Conservation (phyloP, 331 rosid genomes). For the Ulmus americana region DNA sequence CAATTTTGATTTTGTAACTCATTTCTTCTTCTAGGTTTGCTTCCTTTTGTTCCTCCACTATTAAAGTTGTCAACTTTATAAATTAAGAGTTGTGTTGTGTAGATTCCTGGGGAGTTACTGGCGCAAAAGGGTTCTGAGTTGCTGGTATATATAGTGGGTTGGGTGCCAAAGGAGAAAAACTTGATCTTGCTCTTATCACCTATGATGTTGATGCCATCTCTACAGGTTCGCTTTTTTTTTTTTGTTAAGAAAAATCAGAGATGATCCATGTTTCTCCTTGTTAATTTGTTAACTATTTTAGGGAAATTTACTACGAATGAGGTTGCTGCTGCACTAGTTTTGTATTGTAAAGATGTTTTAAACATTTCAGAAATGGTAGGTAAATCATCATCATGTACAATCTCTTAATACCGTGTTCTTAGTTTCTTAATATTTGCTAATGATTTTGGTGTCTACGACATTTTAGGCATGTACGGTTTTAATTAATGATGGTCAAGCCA, state of each 20-base stretch:
- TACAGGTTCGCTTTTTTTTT: slow-evolving; percentile 49
- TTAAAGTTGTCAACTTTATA: neutral
- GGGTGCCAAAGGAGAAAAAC: slow-evolving; percentile 66
- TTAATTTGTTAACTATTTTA: slow-evolving; percentile 16
- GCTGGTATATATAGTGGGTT: slow-evolving; percentile 79
- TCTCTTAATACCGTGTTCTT: neutral
- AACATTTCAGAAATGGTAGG: slow-evolving; percentile 57
- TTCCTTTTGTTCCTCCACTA: neutral
- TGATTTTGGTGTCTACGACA: neutral
- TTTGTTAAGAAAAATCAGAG: neutral
- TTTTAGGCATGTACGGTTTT: slow-evolving; percentile 86
- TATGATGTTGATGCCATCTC: slow-evolving; percentile 87
- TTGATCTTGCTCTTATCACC: slow-evolving; percentile 87
- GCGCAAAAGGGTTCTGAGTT: slow-evolving; percentile 86
- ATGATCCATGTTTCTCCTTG: neutral
- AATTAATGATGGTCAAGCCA: slow-evolving; percentile 96
- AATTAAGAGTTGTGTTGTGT: slow-evolving; percentile 18
- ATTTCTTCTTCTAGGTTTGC: neutral
- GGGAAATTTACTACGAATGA: slow-evolving; percentile 79
- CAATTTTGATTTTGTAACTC: neutral
- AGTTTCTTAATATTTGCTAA: neutral
- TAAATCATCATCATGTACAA: neutral
- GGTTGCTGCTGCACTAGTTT: slow-evolving; percentile 92
- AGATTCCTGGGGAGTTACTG: slow-evolving; percentile 94
- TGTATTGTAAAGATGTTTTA: slow-evolving; percentile 56